Evolutionary conservation across 345 rosid genomes (phyloP).

Genomic region (Euphorbia lathyris): DNA sequence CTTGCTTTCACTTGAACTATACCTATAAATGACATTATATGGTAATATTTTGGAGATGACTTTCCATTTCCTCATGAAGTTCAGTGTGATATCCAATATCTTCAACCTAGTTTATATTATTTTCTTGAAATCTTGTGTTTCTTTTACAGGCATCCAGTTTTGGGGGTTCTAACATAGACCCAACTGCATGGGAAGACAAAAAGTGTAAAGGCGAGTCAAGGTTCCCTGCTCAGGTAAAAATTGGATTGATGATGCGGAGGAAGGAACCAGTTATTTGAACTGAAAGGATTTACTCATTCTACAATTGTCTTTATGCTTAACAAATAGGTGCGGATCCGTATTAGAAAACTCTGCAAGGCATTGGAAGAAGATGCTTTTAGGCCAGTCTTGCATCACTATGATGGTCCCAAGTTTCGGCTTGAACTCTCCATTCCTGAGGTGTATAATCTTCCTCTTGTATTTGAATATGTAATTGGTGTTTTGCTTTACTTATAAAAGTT

Average conservation of each 20-base stretch:
- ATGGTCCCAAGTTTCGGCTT: slow-evolving; percentile 96
- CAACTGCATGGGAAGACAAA: slow-evolving; percentile 99
- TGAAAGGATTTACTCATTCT: not conserved
- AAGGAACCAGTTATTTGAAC: not conserved
- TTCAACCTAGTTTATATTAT: not conserved
- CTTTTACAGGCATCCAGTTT: slow-evolving; percentile 74
- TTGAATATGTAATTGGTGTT: not conserved
- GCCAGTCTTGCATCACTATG: slow-evolving; percentile 95
- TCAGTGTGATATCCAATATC: not conserved
- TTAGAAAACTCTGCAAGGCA: slow-evolving; percentile 87
- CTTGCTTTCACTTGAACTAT: not conserved
- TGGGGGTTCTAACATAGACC: slow-evolving; percentile 97
- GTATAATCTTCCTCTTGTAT: not conserved
- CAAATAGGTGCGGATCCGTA: slow-evolving; percentile 70
- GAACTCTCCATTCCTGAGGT: slow-evolving; percentile 99
- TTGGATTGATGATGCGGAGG: slow-evolving; percentile 1
- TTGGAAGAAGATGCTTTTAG: slow-evolving; percentile 96
- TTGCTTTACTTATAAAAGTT: not conserved
- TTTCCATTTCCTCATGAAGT: not conserved
- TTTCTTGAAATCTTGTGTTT: not conserved
- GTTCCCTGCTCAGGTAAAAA: slow-evolving; percentile 92
- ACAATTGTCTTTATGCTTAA: not conserved
- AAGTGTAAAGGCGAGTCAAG: slow-evolving; percentile 98
- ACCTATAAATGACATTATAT: not conserved
- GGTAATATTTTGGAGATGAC: not conserved